These are phyloP conservation scores for Leptomonas pyrrhocoris DNA, from an alignment of 208 protist species.

Conservation along the genomic window DNA sequence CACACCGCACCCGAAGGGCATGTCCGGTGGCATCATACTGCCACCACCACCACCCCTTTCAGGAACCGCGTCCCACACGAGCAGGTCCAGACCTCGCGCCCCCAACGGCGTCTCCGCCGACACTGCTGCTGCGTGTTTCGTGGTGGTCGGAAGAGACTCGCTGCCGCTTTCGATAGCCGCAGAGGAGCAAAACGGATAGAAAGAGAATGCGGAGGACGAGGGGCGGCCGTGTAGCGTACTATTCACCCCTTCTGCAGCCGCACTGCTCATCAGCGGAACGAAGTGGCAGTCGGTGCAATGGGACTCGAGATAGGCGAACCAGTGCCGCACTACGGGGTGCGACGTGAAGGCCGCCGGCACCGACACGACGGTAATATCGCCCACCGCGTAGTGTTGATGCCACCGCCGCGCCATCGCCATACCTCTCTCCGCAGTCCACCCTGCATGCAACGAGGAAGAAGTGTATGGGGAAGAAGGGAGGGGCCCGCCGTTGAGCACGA, in stretches of 20 bases:
- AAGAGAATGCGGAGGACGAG: neutral
- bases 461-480: neutral
- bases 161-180: too few species aligned
- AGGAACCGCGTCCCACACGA: too few species aligned
- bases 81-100: too few species aligned
- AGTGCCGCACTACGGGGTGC: slow-evolving; percentile 5
- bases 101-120: too few species aligned
- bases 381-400: slow-evolving; percentile 17
- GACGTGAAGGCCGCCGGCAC: neutral
- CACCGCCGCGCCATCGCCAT: slow-evolving; percentile 12
- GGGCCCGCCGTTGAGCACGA: slow-evolving; percentile 19
- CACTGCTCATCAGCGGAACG: neutral
- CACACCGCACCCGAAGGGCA: slow-evolving; percentile 1
- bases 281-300: slow-evolving; percentile 12
- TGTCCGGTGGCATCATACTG: too few species aligned
- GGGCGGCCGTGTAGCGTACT: neutral
- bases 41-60: too few species aligned
- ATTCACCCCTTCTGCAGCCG: neutral
- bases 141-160: too few species aligned
- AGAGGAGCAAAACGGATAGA: too few species aligned
- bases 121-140: too few species aligned
- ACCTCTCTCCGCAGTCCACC: neutral
- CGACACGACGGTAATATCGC: slow-evolving; percentile 17
- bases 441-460: neutral
- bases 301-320: slow-evolving; percentile 5